Evolutionary conservation across 345 rosid genomes (phyloP).

Genomic region (Crucihimalaya himalaica): DNA sequence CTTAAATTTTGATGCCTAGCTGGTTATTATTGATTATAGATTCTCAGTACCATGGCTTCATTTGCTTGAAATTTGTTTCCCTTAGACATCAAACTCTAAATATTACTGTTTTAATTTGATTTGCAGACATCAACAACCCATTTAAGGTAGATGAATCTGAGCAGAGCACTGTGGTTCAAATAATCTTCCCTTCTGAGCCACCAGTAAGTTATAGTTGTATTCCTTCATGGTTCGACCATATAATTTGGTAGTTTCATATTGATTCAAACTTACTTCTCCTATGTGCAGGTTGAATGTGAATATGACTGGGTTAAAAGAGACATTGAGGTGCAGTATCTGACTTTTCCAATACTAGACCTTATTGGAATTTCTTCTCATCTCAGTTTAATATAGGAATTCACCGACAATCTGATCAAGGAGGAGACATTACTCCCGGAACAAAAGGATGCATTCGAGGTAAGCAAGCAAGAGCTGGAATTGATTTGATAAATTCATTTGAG

Average conservation of each 20-base stretch:
- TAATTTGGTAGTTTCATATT: background rate
- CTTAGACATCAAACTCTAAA: background rate
- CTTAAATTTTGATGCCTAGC: slow-evolving; percentile 10
- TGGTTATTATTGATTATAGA: slow-evolving; percentile 1
- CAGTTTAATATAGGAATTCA: slow-evolving; percentile 55
- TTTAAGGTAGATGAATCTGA: slow-evolving; percentile 77
- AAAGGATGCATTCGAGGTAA: slow-evolving; percentile 72
- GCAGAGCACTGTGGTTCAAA: slow-evolving; percentile 72
- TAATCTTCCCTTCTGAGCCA: slow-evolving; percentile 64
- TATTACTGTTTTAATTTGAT: background rate
- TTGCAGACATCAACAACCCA: slow-evolving; percentile 75
- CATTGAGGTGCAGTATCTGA: slow-evolving; percentile 59
- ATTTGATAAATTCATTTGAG: background rate
- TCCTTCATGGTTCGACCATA: background rate
- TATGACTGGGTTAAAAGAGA: slow-evolving; percentile 81
- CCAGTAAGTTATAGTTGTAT: slow-evolving; percentile 55
- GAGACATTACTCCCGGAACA: slow-evolving; percentile 59
- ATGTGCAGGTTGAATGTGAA: slow-evolving; percentile 69
- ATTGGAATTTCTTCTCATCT: slow-evolving; percentile 3
- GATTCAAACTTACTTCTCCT: slow-evolving; percentile 3
- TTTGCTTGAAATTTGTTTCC: background rate
- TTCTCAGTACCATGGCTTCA: background rate
- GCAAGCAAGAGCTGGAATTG: background rate
- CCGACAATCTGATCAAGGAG: slow-evolving; percentile 52
- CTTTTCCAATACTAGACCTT: background rate